Percentiles rank a stretch among this genome's conserved stretches.
phyloP scores from a whole-genome alignment of 2,329 filamentous ascomycete genomes.

The Colletotrichum australisinense region DNA sequence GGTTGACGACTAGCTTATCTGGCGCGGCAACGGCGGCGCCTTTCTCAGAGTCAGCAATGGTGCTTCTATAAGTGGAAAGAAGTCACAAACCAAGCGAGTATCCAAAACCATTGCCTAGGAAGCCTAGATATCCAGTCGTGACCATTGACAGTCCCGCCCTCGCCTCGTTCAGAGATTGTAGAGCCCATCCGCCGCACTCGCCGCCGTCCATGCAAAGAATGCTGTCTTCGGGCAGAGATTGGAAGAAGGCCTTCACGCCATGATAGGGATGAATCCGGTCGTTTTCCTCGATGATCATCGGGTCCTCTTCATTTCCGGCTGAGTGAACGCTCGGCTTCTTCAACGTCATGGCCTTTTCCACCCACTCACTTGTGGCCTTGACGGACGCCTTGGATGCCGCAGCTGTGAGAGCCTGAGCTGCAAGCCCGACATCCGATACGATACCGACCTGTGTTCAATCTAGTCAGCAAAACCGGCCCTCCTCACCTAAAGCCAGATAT shows the following conservation, averaged over 20 bases:
- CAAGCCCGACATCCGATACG: conserved; percentile 9
- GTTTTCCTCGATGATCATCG: neutral
- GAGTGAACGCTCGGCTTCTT: neutral
- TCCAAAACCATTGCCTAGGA: conserved; percentile 18
- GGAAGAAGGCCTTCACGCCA: neutral
- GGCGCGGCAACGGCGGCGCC: conserved; percentile 19
- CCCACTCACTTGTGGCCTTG: neutral
- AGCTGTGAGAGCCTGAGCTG: neutral
- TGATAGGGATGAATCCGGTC: conserved; percentile 16
- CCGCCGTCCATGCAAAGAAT: conserved; percentile 16
- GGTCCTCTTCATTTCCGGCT: neutral
- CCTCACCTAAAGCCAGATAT: neutral
- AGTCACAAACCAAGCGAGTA: conserved; percentile 13
- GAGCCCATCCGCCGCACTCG: conserved; percentile 15
- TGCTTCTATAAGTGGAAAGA: neutral
- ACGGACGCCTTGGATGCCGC: neutral
- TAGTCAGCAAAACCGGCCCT: neutral
- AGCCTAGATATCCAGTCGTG: conserved; percentile 12
- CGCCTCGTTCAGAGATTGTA: conserved; percentile 14
- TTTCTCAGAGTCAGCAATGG: neutral
- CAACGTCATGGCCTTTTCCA: neutral
- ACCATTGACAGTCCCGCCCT: conserved; percentile 6
- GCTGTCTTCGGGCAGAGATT: conserved; percentile 5
- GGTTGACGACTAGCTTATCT: conserved; percentile 15
- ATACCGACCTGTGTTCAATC: neutral